Evolutionary conservation across 495 filamentous ascomycete species (phyloP), one percentile per base, ranked within the genome.

Genomic region (Jackrogersella multiformis): DNA sequence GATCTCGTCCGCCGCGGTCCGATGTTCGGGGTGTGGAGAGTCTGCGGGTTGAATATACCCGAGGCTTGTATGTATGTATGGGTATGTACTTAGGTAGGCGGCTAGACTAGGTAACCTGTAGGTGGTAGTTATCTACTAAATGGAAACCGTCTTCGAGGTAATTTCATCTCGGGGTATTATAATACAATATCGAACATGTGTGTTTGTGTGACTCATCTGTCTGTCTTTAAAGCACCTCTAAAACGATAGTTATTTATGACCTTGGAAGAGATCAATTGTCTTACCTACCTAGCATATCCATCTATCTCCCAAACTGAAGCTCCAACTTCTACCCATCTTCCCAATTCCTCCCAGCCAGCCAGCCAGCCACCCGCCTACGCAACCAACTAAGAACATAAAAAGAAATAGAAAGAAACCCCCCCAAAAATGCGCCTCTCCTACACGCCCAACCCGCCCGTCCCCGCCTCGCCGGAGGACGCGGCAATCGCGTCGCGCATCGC

Each of bases 401-500:
- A 52, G 55, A 42, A 28, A 35, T 35, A 53, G 39, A 38, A 55
- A 20, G 30, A 56, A 16, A 26, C 21, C 18, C 18, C 1, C 18
- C 41, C 73, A 85, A 65, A 65, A 53, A 93, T 92, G 90, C 89
- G 90, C 73, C 80, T 93, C 61, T 87, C 89, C 56, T 92, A 93
- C 82, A 75, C 84, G 51, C 74, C 84, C 65, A 80, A 87, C 70
- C 85, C 86, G 0, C 85, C 87, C n/a, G 68, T 74, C 1, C 74
- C 87, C 4, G 68, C 77, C 4, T 73, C 83, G 5, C 77, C 82
- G 38, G 67, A 75, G n/a, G 75, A 85, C 1, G 77, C 82, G 6
- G 84, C 81, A 28, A 88, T 93, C 60, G 77, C 92, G 24, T 53
- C 77, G 30, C 86, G 84, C 60, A 85, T 92, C 56, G 79, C 81